Conservation (phyloP, 2,329 filamentous ascomycete species). For the Meredithiella fracta region DNA sequence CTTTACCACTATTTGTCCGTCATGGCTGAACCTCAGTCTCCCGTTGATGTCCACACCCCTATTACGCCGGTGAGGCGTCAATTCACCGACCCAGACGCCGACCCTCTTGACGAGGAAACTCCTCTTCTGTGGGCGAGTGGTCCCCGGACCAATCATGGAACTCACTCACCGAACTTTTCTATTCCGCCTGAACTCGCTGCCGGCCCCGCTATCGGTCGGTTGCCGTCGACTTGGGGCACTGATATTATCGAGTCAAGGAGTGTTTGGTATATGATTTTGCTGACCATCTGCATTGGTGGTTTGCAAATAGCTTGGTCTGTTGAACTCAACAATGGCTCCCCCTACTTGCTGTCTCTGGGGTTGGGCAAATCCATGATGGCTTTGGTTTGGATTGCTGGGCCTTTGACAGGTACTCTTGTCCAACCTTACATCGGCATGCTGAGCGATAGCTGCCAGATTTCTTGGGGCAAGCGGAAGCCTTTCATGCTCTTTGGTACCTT, state of each 20-base stretch:
- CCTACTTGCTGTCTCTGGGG: slow-evolving; percentile 63
- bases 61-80: slow-evolving; percentile 6
- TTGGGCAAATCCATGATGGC: slow-evolving; percentile 72
- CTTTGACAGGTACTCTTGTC: slow-evolving; percentile 60
- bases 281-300: slow-evolving; percentile 76
- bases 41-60: slow-evolving; percentile 3
- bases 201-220: background rate
- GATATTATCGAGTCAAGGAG: slow-evolving; percentile 50
- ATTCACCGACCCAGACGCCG: slow-evolving; percentile 11
- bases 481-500: slow-evolving; percentile 59
- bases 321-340: slow-evolving; percentile 83
- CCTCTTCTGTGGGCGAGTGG: slow-evolving; percentile 14
- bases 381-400: slow-evolving; percentile 67
- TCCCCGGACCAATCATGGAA: slow-evolving; percentile 6
- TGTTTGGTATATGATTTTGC: slow-evolving; percentile 65
- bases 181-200: slow-evolving; percentile 15
- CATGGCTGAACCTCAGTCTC: slow-evolving; percentile 7
- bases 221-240: background rate
- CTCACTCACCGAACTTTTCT: slow-evolving; percentile 23
- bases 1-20: background rate
- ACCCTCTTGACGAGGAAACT: slow-evolving; percentile 15
- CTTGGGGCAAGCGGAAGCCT: slow-evolving; percentile 65
- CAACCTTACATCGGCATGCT: slow-evolving; percentile 72
- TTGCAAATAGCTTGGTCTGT: slow-evolving; percentile 93
- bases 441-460: slow-evolving; percentile 58